A percentile compares a stretch with the other conserved stretches of the same genome.
Conservation (phyloP, 2,329 filamentous ascomycete species). For the Aspergillus sp. region DNA sequence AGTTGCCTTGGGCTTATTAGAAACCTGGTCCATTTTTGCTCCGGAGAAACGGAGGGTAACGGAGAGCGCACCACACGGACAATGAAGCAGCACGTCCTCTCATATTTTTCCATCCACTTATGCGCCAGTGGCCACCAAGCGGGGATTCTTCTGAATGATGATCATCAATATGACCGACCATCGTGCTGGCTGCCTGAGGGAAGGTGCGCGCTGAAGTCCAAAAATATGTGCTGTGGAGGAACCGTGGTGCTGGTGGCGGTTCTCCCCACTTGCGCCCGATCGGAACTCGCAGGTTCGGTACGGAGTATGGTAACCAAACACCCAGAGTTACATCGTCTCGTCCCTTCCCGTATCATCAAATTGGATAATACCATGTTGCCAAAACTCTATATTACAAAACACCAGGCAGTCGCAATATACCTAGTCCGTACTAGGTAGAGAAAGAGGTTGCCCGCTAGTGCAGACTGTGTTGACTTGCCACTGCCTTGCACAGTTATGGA, state of each 20-base stretch:
- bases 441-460: neutral
- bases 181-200: neutral
- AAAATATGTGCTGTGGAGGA: constrained; percentile 5
- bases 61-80: neutral
- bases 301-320: neutral
- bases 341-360: neutral
- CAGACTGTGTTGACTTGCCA: neutral
- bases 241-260: constrained; percentile 3
- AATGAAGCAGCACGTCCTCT: neutral
- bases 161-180: neutral
- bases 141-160: neutral
- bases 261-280: constrained; percentile 4
- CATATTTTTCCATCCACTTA: too few species aligned
- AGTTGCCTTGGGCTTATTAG: too few species aligned
- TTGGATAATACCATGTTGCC: neutral
- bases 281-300: neutral
- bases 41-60: neutral
- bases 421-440: too few species aligned
- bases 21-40: neutral
- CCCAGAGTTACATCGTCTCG: neutral
- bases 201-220: neutral
- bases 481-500: neutral
- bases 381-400: neutral
- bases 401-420: neutral
- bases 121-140: neutral